A percentile compares a stretch with the other conserved stretches of the same genome.
Conservation (phyloP, 257 asterid genomes). For the Rehmannia glutinosa region DNA sequence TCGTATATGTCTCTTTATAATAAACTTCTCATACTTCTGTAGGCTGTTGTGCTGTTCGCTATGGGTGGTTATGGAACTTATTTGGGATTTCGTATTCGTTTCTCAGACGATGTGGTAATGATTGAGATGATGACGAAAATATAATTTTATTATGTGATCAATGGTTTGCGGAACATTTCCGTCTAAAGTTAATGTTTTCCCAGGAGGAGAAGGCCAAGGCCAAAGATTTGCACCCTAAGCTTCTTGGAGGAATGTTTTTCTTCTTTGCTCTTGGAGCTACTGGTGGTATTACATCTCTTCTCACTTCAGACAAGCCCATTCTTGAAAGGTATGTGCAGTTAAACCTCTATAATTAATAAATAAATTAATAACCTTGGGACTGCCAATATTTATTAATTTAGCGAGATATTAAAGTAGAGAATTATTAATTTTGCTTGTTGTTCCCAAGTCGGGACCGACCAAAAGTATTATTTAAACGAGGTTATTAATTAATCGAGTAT, state of each 20-base stretch:
- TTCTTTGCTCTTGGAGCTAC: conserved; percentile 97
- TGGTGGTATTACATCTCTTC: conserved; percentile 81
- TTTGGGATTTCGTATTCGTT: conserved; percentile 80
- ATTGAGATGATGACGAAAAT: not conserved
- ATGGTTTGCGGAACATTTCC: too few relatives aligned
- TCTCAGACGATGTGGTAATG: conserved; percentile 69
- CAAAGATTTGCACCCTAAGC: conserved; percentile 92
- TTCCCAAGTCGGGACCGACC: too few relatives aligned
- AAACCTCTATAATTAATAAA: too few relatives aligned
- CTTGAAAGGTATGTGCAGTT: conserved; percentile 93
- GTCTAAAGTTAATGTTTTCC: too few relatives aligned
- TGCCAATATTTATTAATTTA: too few relatives aligned
- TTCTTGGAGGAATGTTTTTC: conserved; percentile 93
- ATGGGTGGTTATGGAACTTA: conserved; percentile 98
- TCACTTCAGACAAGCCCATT: conserved; percentile 87
- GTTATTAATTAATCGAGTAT: too few relatives aligned
- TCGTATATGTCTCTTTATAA: not conserved
- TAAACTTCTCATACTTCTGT: not conserved
- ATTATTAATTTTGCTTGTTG: too few relatives aligned
- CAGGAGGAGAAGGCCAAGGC: conserved; percentile 98
- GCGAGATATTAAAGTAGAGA: too few relatives aligned
- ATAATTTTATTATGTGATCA: too few relatives aligned
- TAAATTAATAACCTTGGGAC: too few relatives aligned
- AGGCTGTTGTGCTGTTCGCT: conserved; percentile 94
- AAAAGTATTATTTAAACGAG: too few relatives aligned